Evolutionary conservation across 129 eudicot genomes (phyloP), one percentile per base, ranked within the genome.

Genomic region (Artemisia argyi): DNA sequence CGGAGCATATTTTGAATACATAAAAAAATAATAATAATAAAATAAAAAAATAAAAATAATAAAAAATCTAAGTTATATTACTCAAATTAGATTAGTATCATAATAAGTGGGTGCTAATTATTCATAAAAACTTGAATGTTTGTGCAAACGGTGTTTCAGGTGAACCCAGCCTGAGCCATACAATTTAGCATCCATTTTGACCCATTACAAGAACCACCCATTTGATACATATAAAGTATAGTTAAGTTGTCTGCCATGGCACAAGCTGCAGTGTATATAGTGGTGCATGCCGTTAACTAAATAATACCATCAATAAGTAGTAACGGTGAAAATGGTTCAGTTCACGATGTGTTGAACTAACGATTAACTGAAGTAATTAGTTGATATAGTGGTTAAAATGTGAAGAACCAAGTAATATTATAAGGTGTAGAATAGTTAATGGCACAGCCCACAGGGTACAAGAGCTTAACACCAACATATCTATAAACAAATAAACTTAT

Each of bases 401-500:
- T 28, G 19, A 16, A 61, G 32, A 12, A 13, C 3, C 7, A 28
- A 22, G 46, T 13, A 13, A 60, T 28, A 14, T 30, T 5, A 28
- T 26, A 7, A 11, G 7, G 7, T 28, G 17, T 61, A 59, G n/a
- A 39, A 39, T 39, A 39, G 35, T 59, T 28, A 61, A 28, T 61
- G 18, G n/a, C 46, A 26, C 65, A 26, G 18, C 65, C 65, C 15
- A 60, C 46, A 24, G 18, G 11, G 11, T 60, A 19, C 65, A 28
- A 60, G 44, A 28, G 19, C 65, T 60, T 60, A 10, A 26, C 3
- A 60, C 44, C 70, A 76, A 35, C 32, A 68, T 66, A 17, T 61
- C 48, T 49, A 44, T 71, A 68, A 61, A 73, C 51, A 68, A 50
- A 73, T 16, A 64, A 20, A 20, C 39, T 15, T 49, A 50, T 66